Percentiles rank a stretch among this genome's conserved stretches.
Conservation (phyloP, 2,329 filamentous ascomycete genomes). For the Alternaria consortialis region DNA sequence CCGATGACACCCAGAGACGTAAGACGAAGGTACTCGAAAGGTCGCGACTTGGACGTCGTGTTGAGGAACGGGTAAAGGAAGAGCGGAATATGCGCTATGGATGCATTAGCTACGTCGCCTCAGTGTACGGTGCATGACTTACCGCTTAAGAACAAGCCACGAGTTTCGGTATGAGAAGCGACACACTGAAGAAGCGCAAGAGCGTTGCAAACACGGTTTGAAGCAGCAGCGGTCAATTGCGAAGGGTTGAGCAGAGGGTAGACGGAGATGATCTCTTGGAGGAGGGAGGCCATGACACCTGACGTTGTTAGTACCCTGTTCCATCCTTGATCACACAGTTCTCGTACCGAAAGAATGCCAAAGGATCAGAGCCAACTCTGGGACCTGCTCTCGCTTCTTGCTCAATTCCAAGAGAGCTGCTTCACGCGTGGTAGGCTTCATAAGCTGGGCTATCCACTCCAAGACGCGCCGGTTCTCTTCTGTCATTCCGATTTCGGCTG, state of each 20-base stretch:
- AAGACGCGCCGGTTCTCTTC: constrained; percentile 95
- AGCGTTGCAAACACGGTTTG: constrained; percentile 96
- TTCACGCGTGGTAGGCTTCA: constrained; percentile 88
- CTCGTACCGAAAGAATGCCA: constrained; percentile 95
- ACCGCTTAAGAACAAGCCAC: constrained; percentile 94
- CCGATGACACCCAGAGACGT: constrained; percentile 97
- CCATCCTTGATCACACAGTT: too few relatives aligned
- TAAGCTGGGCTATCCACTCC: constrained; percentile 88
- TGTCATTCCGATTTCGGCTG: constrained; percentile 65
- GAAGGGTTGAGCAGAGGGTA: constrained; percentile 97
- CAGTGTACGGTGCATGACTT: constrained; percentile 1
- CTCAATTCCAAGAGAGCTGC: constrained; percentile 92
- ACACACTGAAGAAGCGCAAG: constrained; percentile 95
- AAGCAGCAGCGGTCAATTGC: constrained; percentile 95
- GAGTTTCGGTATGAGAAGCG: constrained; percentile 95
- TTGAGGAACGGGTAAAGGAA: constrained; percentile 99
- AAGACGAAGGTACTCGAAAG: constrained; percentile 95
- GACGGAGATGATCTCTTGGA: constrained; percentile 98
- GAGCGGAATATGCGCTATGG: constrained; percentile 88
- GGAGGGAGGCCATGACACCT: constrained; percentile 97
- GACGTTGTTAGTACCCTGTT: constrained; percentile 27
- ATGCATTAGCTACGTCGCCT: constrained; percentile 22
- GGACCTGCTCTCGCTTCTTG: constrained; percentile 98
- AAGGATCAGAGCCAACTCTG: constrained; percentile 91
- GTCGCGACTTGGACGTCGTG: constrained; percentile 96